Evolutionary conservation across 2,329 filamentous ascomycete genomes (phyloP).

Genomic region (Alternaria gaisen): DNA sequence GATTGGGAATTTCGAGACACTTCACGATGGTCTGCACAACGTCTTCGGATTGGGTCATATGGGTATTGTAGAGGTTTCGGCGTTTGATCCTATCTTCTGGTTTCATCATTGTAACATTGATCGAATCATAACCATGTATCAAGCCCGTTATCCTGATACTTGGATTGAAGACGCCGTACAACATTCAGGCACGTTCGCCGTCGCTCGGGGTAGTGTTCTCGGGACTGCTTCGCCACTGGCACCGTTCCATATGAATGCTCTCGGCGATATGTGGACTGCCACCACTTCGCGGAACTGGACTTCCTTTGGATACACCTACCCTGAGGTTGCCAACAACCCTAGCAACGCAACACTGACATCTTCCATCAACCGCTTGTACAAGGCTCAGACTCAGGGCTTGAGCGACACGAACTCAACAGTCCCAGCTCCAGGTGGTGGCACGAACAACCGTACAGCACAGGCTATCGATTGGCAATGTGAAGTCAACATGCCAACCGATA

Average conservation of each 20-base stretch:
- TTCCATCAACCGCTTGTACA: conserved; percentile 41
- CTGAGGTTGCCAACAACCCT: conserved; percentile 38
- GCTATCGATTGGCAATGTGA: conserved; percentile 42
- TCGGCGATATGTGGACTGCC: conserved; percentile 43
- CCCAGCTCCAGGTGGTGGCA: conserved; percentile 9
- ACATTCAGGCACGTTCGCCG: conserved; percentile 34
- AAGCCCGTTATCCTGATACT: conserved; percentile 44
- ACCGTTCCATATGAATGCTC: conserved; percentile 46
- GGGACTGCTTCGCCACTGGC: conserved; percentile 33
- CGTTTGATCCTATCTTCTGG: conserved; percentile 47
- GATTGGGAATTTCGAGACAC: conserved; percentile 44
- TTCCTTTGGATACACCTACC: conserved; percentile 48
- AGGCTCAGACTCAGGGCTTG: conserved; percentile 35
- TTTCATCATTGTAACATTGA: conserved; percentile 45
- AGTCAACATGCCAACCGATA: conserved; percentile 45
- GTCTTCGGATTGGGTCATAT: conserved; percentile 55
- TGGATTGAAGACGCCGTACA: conserved; percentile 39
- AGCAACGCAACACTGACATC: conserved; percentile 40
- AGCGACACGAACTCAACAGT: conserved; percentile 29
- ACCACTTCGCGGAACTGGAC: conserved; percentile 38
- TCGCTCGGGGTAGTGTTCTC: conserved; percentile 29
- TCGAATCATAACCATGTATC: conserved; percentile 39
- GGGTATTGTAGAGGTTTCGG: conserved; percentile 43
- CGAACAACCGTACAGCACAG: conserved; percentile 21
- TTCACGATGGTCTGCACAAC: conserved; percentile 45